phyloP scores from a whole-genome alignment of 495 filamentous ascomycete species.

The Patellaria atrata region DNA sequence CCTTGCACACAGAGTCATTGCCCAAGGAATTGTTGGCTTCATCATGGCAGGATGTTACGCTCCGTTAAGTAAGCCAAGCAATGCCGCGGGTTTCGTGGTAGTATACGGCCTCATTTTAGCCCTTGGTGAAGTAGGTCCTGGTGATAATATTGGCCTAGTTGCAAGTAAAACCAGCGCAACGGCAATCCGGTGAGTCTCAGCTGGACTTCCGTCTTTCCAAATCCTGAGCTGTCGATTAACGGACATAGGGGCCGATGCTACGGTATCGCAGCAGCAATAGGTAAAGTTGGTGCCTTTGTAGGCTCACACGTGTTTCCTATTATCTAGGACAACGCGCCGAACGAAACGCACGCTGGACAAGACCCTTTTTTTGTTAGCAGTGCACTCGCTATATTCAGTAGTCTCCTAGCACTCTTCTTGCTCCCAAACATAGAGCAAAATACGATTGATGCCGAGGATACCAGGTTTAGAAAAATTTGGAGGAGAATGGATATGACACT shows the following conservation, averaged over 20 bases:
- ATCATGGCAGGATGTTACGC: slow-evolving; percentile 71
- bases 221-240: background rate
- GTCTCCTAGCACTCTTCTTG: slow-evolving; percentile 19
- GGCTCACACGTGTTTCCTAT: slow-evolving; percentile 70
- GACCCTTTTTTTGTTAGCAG: slow-evolving; percentile 40
- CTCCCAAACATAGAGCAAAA: slow-evolving; percentile 28
- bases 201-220: background rate
- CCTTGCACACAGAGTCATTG: slow-evolving; percentile 47
- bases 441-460: slow-evolving; percentile 28
- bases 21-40: slow-evolving; percentile 68
- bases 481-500: slow-evolving; percentile 54
- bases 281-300: slow-evolving; percentile 86
- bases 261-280: slow-evolving; percentile 68
- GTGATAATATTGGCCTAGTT: slow-evolving; percentile 79
- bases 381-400: slow-evolving; percentile 23
- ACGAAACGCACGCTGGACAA: slow-evolving; percentile 46
- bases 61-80: slow-evolving; percentile 41
- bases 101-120: slow-evolving; percentile 70
- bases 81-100: slow-evolving; percentile 64
- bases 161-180: slow-evolving; percentile 83
- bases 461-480: slow-evolving; percentile 51
- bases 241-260: slow-evolving; percentile 64
- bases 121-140: slow-evolving; percentile 74
- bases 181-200: slow-evolving; percentile 41
- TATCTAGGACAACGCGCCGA: slow-evolving; percentile 49